These are phyloP conservation scores for Tylopilus cervinicoccineus DNA, from an alignment of 768 basidiomycete species.

Conservation along the genomic window DNA sequence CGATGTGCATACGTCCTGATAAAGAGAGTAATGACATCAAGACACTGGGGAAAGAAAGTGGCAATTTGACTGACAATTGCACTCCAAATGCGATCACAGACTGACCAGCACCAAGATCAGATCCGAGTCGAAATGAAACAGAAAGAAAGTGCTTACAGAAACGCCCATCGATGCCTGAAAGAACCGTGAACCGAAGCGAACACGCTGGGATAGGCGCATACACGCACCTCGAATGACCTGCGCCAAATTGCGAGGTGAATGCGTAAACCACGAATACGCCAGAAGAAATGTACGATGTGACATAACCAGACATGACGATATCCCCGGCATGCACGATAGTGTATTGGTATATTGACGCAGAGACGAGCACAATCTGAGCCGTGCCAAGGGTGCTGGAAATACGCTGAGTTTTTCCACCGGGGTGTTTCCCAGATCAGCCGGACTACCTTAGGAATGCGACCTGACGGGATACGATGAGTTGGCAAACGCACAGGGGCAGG, in stretches of 20 bases:
- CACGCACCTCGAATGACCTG: conserved; percentile 25
- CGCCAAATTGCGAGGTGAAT: background rate
- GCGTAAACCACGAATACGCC: background rate
- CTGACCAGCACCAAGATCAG: conserved; percentile 8
- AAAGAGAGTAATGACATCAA: conserved; percentile 3
- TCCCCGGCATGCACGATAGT: conserved; percentile 29
- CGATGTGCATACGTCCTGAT: conserved; percentile 35
- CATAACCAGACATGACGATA: conserved; percentile 21
- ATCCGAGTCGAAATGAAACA: background rate
- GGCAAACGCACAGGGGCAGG: background rate
- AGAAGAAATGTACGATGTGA: conserved; percentile 22
- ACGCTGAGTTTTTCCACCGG: background rate
- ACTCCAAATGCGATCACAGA: conserved; percentile 34
- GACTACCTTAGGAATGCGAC: conserved; percentile 28
- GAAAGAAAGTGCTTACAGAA: conserved; percentile 19
- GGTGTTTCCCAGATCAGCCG: background rate
- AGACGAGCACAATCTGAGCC: conserved; percentile 27
- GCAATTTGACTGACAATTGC: conserved; percentile 26
- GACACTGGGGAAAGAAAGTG: background rate
- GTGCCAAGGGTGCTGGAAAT: conserved; percentile 23
- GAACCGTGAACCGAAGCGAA: background rate
- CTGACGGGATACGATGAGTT: conserved; percentile 8
- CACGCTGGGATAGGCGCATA: background rate
- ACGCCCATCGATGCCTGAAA: conserved; percentile 35
- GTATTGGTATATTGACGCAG: conserved; percentile 31